Percentiles rank a stretch among this genome's conserved stretches.
Evolutionary conservation across 805 yeast species (phyloP).

Genomic region (Wickerhamiella sergipiensis): DNA sequence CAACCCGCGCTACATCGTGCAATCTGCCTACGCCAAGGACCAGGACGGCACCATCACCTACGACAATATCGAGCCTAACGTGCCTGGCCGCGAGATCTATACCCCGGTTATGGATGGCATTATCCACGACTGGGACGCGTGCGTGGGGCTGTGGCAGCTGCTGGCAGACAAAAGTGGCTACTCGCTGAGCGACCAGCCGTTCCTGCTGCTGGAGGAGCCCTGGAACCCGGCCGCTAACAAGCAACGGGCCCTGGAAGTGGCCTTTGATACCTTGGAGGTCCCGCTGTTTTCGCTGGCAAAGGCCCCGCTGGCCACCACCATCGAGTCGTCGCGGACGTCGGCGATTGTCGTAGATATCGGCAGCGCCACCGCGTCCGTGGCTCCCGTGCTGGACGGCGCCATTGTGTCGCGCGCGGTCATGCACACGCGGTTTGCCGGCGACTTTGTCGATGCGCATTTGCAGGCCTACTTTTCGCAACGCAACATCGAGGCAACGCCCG

Average conservation of each 20-base stretch:
- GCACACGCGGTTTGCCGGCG: conserved; percentile 71
- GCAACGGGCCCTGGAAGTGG: conserved; percentile 52
- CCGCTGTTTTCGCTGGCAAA: conserved; percentile 75
- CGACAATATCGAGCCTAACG: conserved; percentile 10
- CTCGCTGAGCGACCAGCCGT: conserved; percentile 57
- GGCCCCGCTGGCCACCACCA: conserved; percentile 73
- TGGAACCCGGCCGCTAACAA: conserved; percentile 65
- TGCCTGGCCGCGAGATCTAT: conserved; percentile 14
- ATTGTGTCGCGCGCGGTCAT: conserved; percentile 32
- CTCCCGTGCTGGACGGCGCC: conserved; percentile 26
- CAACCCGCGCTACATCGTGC: conserved; percentile 58
- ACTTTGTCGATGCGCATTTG: conserved; percentile 58
- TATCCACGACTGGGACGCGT: conserved; percentile 68
- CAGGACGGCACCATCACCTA: conserved; percentile 18
- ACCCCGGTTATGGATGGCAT: conserved; percentile 20
- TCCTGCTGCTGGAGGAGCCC: conserved; percentile 72
- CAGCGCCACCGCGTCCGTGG: conserved; percentile 59
- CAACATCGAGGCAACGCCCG: conserved; percentile 24
- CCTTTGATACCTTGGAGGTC: conserved; percentile 55
- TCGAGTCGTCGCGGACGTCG: conserved; percentile 76
- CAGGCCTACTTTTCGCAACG: conserved; percentile 32
- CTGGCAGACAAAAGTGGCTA: conserved; percentile 42
- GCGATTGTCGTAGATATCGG: conserved; percentile 81
- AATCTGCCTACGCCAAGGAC: conserved; percentile 47
- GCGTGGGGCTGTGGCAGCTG: conserved; percentile 57